A percentile compares a stretch with the other conserved stretches of the same genome.
Conservation (phyloP, 345 rosid genomes). For the Eucalyptus sp. region DNA sequence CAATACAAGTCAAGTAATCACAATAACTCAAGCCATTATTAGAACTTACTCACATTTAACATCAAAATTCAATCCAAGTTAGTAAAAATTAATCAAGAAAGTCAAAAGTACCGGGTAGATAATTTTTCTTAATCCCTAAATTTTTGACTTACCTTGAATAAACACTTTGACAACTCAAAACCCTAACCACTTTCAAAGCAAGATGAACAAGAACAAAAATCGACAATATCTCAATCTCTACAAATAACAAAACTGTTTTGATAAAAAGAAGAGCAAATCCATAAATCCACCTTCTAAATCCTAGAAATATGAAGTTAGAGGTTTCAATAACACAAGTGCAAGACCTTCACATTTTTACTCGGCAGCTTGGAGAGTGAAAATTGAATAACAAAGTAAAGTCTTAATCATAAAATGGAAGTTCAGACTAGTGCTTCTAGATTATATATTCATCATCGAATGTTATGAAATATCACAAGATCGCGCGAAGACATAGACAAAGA, state of each 20-base stretch:
- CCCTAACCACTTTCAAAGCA: not conserved
- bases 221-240: not conserved
- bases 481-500: accelerated
- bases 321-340: not conserved
- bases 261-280: not conserved
- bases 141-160: not conserved
- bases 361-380: not conserved
- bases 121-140: not conserved
- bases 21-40: not conserved
- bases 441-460: too few relatives aligned
- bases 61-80: not conserved
- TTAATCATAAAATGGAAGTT: too few relatives aligned
- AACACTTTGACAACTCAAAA: not conserved
- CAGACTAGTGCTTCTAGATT: accelerated
- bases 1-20: not conserved
- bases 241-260: not conserved
- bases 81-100: not conserved
- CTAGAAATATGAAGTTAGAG: not conserved
- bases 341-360: not conserved
- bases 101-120: not conserved
- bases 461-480: too few relatives aligned
- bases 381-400: not conserved
- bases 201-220: not conserved
- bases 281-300: not conserved
- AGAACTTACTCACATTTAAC: not conserved